phyloP scores from a whole-genome alignment of 2,329 filamentous ascomycete genomes.

The Colletotrichum echinochloae region DNA sequence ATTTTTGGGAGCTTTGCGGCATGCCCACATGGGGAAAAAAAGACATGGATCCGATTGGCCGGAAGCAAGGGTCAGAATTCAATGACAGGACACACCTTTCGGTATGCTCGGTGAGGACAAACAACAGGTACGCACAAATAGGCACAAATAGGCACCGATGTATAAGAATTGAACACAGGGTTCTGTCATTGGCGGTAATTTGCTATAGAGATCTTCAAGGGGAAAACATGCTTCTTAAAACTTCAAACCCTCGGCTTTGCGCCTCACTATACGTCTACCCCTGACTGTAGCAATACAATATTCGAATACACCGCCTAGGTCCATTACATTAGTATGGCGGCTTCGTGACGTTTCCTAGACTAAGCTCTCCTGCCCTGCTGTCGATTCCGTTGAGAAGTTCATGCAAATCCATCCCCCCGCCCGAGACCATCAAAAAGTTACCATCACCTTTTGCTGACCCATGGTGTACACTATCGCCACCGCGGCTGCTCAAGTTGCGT shows the following conservation, averaged over 20 bases:
- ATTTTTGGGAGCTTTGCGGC: constrained; percentile 33
- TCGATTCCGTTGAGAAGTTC: constrained; percentile 65
- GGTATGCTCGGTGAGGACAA: constrained; percentile 29
- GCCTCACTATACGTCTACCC: constrained; percentile 40
- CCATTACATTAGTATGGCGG: constrained; percentile 61
- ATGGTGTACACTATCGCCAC: constrained; percentile 51
- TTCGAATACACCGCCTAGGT: constrained; percentile 2
- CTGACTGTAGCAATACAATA: constrained; percentile 37
- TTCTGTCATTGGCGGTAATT: not conserved
- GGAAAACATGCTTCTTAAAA: constrained; percentile 11
- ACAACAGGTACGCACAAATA: too few species aligned
- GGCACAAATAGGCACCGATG: constrained; percentile 14
- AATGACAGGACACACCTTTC: not conserved
- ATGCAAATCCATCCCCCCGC: constrained; percentile 60
- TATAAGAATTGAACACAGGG: constrained; percentile 2
- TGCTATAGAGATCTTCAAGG: constrained; percentile 13
- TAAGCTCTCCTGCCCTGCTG: constrained; percentile 59
- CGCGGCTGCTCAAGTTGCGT: constrained; percentile 57
- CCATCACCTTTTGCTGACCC: constrained; percentile 39
- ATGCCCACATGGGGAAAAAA: not conserved
- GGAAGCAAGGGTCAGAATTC: constrained; percentile 24
- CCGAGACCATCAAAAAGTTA: constrained; percentile 50
- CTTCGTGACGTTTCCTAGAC: constrained; percentile 59
- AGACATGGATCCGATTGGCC: constrained; percentile 26
- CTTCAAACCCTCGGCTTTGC: constrained; percentile 32